Percentiles rank a stretch among this genome's conserved stretches.
Evolutionary conservation across 2,329 filamentous ascomycete species (phyloP).

Genomic region (Tolypocladium endophyticum): DNA sequence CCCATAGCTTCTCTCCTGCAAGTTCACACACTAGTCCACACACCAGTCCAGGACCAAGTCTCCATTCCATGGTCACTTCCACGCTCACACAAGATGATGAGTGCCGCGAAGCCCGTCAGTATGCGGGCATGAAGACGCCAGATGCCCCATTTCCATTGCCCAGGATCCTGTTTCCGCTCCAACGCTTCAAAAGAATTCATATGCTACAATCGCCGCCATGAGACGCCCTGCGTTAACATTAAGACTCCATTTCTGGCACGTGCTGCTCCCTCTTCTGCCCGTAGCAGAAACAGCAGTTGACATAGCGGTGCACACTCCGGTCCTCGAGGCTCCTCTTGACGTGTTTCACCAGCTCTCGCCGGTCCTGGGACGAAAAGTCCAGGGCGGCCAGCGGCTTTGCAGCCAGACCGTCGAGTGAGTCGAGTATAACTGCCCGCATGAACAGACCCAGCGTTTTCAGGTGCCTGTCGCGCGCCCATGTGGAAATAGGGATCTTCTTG

Average conservation of each 20-base stretch:
- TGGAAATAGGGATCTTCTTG: slow-evolving; percentile 34
- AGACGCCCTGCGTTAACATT: not conserved
- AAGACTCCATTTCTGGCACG: not conserved
- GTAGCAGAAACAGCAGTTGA: slow-evolving; percentile 30
- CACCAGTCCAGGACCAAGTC: not conserved
- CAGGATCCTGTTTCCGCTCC: not conserved
- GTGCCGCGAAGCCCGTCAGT: not conserved
- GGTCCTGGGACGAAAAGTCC: slow-evolving; percentile 22
- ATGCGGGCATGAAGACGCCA: not conserved
- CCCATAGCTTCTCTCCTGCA: too few species aligned
- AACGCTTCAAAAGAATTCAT: not conserved
- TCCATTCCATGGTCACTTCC: not conserved
- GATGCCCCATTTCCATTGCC: not conserved
- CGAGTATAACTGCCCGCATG: slow-evolving; percentile 30
- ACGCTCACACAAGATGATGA: not conserved
- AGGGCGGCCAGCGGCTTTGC: slow-evolving; percentile 29
- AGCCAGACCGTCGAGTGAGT: slow-evolving; percentile 30
- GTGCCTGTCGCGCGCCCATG: slow-evolving; percentile 30
- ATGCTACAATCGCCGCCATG: not conserved
- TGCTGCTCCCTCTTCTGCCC: slow-evolving; percentile 26
- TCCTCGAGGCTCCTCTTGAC: slow-evolving; percentile 24
- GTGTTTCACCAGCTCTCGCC: slow-evolving; percentile 19
- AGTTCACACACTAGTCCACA: too few species aligned
- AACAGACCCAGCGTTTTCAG: slow-evolving; percentile 31
- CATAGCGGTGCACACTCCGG: slow-evolving; percentile 27